Percentiles rank a stretch among this genome's conserved stretches.
These are phyloP conservation scores for Xylaria sp. DNA, from an alignment of 2,329 filamentous ascomycete species.

Conservation along the genomic window DNA sequence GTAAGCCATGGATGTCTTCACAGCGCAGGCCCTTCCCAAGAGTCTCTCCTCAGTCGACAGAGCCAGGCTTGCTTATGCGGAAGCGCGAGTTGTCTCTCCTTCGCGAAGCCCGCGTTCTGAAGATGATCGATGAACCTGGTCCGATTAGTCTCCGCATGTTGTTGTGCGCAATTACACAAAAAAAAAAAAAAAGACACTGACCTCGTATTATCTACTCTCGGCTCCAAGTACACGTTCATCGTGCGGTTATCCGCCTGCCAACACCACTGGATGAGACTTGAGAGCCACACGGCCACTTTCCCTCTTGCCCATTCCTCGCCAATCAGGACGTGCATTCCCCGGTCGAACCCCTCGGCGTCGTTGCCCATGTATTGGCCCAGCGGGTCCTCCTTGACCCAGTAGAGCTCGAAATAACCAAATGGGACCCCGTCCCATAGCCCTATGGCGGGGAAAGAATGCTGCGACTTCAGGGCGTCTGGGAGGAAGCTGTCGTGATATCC, in stretches of 20 bases:
- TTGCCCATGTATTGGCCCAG: constrained; percentile 72
- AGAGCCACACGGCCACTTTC: constrained; percentile 81
- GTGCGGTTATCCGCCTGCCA: constrained; percentile 80
- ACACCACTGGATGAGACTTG: constrained; percentile 85
- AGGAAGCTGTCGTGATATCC: constrained; percentile 71
- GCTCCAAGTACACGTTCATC: constrained; percentile 83
- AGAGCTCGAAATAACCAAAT: constrained; percentile 97
- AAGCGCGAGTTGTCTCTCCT: constrained; percentile 84
- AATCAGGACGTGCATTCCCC: constrained; percentile 86
- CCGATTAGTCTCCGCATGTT: constrained; percentile 1
- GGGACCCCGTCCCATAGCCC: constrained; percentile 94
- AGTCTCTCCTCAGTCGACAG: constrained; percentile 79
- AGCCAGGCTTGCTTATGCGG: constrained; percentile 92
- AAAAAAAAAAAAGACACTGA: constrained; percentile 50
- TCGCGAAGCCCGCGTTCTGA: constrained; percentile 77
- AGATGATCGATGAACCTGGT: constrained; percentile 72
- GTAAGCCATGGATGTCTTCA: constrained; percentile 21
- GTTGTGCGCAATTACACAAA: no score
- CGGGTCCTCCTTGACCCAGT: constrained; percentile 94
- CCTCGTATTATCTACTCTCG: constrained; percentile 89
- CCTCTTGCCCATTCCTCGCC: constrained; percentile 93
- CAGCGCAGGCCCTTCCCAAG: constrained; percentile 74
- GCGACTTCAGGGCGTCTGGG: constrained; percentile 64
- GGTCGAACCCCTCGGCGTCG: constrained; percentile 77
- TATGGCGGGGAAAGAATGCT: constrained; percentile 87